phyloP scores from a whole-genome alignment of 2,329 filamentous ascomycete genomes.

The Penicillium sclerotigenum region DNA sequence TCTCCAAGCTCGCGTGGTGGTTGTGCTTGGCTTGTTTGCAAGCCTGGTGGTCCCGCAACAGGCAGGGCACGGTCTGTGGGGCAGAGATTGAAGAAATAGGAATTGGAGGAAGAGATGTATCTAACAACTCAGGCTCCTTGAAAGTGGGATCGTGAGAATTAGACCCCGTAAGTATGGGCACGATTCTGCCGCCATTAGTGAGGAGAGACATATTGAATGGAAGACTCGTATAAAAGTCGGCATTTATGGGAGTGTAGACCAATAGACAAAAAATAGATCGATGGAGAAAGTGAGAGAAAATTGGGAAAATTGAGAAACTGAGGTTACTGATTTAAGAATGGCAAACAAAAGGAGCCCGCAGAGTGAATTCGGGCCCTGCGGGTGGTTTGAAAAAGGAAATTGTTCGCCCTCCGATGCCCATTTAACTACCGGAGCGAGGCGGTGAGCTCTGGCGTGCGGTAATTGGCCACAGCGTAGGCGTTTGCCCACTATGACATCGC shows the following conservation, averaged over 20 bases:
- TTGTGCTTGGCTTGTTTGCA: slow-evolving; percentile 12
- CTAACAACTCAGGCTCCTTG: not conserved
- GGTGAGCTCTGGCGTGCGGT: slow-evolving; percentile 12
- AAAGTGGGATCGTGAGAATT: slow-evolving; percentile 18
- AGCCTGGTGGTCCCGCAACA: slow-evolving; percentile 17
- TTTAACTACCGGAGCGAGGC: slow-evolving; percentile 20
- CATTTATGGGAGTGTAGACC: slow-evolving; percentile 26
- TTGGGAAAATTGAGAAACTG: not conserved
- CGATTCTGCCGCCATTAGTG: slow-evolving; percentile 41
- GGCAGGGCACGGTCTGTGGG: not conserved
- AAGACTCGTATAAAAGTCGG: slow-evolving; percentile 30
- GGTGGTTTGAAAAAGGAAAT: slow-evolving; percentile 27
- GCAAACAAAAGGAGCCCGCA: slow-evolving; percentile 17
- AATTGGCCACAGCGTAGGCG: slow-evolving; percentile 22
- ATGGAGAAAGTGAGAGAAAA: slow-evolving; percentile 2
- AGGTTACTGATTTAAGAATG: slow-evolving; percentile 14
- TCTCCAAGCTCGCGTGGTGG: slow-evolving; percentile 32
- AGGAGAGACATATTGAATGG: slow-evolving; percentile 39
- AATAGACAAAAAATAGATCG: not conserved
- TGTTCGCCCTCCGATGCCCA: slow-evolving; percentile 5
- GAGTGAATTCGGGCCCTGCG: slow-evolving; percentile 24
- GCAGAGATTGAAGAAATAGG: not conserved
- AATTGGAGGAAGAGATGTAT: not conserved
- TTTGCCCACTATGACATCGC: slow-evolving; percentile 25
- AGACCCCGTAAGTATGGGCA: slow-evolving; percentile 40